phyloP scores from a whole-genome alignment of 1,284 basidiomycete genomes.

The Ustilago vetiveriae region DNA sequence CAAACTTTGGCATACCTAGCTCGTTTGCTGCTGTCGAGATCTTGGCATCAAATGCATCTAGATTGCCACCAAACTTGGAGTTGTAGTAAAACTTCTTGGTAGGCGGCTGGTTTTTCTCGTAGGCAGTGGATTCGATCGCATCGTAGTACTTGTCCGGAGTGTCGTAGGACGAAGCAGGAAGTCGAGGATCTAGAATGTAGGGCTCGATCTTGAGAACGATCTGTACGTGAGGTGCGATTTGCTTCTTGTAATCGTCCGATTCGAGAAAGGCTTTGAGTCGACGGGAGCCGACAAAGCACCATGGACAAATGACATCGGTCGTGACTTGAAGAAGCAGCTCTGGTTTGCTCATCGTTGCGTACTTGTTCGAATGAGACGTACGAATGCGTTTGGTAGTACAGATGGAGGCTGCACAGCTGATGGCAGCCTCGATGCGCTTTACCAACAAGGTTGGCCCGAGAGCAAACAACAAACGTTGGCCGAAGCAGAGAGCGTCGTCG shows the following conservation, averaged over 20 bases:
- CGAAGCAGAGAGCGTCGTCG: not conserved
- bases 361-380: too few relatives aligned
- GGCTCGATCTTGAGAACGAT: slow-evolving; percentile 44
- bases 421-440: too few relatives aligned
- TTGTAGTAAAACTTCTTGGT: slow-evolving; percentile 49
- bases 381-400: too few relatives aligned
- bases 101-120: slow-evolving; percentile 36
- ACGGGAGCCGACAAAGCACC: slow-evolving; percentile 50
- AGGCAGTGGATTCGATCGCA: slow-evolving; percentile 40
- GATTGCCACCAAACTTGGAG: slow-evolving; percentile 37
- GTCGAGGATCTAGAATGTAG: slow-evolving; percentile 49
- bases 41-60: slow-evolving; percentile 54
- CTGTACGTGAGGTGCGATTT: slow-evolving; percentile 41
- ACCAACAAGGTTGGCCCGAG: slow-evolving; percentile 36
- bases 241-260: slow-evolving; percentile 41
- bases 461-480: slow-evolving; percentile 1
- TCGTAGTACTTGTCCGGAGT: slow-evolving; percentile 48
- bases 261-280: slow-evolving; percentile 40
- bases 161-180: slow-evolving; percentile 32
- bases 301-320: slow-evolving; percentile 52
- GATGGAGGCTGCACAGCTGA: too few relatives aligned
- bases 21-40: slow-evolving; percentile 33
- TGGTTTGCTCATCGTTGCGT: slow-evolving; percentile 33
- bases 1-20: slow-evolving; percentile 35
- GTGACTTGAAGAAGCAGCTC: slow-evolving; percentile 44